These are phyloP conservation scores for Diaporthe sp. DNA, from an alignment of 2,329 filamentous ascomycete genomes.

Conservation along the genomic window DNA sequence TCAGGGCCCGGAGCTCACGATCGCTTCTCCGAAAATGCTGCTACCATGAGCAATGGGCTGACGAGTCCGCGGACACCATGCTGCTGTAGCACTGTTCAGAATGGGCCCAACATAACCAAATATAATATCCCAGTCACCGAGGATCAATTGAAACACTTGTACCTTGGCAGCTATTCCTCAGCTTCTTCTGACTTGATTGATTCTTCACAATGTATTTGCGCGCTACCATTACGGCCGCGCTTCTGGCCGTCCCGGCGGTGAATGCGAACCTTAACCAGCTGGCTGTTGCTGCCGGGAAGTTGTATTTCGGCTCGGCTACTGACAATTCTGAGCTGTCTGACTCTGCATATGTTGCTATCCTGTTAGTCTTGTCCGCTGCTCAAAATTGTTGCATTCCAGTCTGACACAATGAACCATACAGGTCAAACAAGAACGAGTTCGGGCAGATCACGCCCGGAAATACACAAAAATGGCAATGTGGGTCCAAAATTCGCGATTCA, in stretches of 20 bases:
- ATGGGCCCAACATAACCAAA: neutral
- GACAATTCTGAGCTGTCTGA: constrained; percentile 70
- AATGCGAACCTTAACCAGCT: constrained; percentile 39
- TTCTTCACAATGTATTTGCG: neutral
- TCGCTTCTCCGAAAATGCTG: neutral
- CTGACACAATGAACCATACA: neutral
- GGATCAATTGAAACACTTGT: neutral
- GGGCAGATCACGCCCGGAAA: constrained; percentile 76
- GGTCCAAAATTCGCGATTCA: too few relatives aligned
- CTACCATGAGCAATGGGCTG: neutral
- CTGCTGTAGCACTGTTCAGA: neutral
- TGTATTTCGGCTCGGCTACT: constrained; percentile 75
- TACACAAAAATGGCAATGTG: constrained; percentile 71
- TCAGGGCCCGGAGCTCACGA: constrained; percentile 1
- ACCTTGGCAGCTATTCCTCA: neutral
- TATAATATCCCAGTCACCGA: neutral
- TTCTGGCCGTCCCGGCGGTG: constrained; percentile 21
- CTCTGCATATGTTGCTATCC: constrained; percentile 66
- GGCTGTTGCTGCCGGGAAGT: constrained; percentile 36
- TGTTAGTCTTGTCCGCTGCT: constrained; percentile 44
- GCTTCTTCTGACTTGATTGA: neutral
- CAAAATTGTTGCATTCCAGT: neutral
- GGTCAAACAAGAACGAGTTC: constrained; percentile 67
- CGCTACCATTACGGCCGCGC: constrained; percentile 3
- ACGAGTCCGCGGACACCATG: neutral